Evolutionary conservation across 2,329 filamentous ascomycete genomes (phyloP), one percentile per base, ranked within the genome.

Genomic region (Diaporthe sp.): DNA sequence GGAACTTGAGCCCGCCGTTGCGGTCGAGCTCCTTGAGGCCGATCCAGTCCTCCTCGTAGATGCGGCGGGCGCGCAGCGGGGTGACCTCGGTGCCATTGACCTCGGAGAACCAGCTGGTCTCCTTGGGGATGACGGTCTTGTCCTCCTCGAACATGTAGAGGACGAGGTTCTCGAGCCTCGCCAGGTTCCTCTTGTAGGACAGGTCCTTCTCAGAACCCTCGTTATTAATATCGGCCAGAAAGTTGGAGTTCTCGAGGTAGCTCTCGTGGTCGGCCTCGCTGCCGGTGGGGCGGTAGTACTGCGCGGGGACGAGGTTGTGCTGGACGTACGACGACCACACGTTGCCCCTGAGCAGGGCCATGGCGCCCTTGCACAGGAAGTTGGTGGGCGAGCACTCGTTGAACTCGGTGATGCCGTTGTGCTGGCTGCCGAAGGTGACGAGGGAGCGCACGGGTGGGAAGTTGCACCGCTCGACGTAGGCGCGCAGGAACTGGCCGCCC

Each of bases 161-260:
- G 76, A 94, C 94, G 77, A 98, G 93, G 78, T 93, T 93, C 79
- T 94, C 90, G 81, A 99, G 82, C 44, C 80, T 83, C 10, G 88
- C 88, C 63, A 99, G 78, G 80, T 96, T 94, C 78, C 89, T 83
- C 81, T 89, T 92, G 83, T 98, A 99, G 17, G 85, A 88, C 47
- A 84, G 79, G 79, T 95, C 98, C 89, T 97, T 97, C 71, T 86
- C 75, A 65, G 77, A 77, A 15, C 96, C 89, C 89, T 99, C 97
- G 82, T 98, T 98, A 84, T 99, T 99, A 84, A 98, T 93, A 81
- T 98, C 96, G 13, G 96, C 97, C 12, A 99, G 87, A 83, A 97
- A 98, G 82, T 96, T 96, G 79, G 94, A 97, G 81, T 91, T 82
- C 77, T 92, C 90, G 27, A 98, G 89, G 81, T 98, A 99, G 39